Base-by-base conservation (phyloP, 108 stramenopile species). In the Mayamaea pseudoterrestris region DNA sequence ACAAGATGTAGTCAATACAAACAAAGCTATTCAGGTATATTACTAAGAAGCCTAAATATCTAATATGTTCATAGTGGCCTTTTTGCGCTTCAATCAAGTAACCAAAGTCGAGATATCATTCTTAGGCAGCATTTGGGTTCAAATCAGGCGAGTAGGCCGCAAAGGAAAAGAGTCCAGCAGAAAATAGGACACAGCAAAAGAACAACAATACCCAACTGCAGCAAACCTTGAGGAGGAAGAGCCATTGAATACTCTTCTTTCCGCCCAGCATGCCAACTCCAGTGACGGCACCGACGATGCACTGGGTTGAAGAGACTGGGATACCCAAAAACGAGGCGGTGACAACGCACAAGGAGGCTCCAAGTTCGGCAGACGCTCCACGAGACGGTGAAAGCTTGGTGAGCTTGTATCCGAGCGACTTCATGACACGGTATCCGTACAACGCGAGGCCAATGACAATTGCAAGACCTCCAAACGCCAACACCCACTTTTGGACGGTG, bases 231-330 rank as follows among this genome's bases (percentile, higher is more conserved):
- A 48, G 17, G 2, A 82, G 22, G 23, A 63, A 46, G 18, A 16
- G 16, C 60, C 61, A 68, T 50, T 79, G 66, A 8, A 81, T 58
- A 16, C 46, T 69, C 26, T 50, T 32, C 12, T 26, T 7, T 16
- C 71, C 73, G 5, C 69, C 72, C 13, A 71, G 45, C 18, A 71
- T 34, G 14, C 77, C 80, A 17, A 82, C 69, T 3, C 69, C 78
- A 23, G 65, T 47, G 1, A 69, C 58, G 7, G 65, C 73, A 42
- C 78, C 78, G 27, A 83, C 76, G 35, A 73, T 76, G 42, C 73
- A 72, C 50, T 83, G 81, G 2, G 81, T 83, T 4, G 78, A 60
- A 22, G 74, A 76, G 0, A 82, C 71, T 12, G 76, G 76, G 32
- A 73, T 62, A 28, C 66, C 76, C 3, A 76, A 50, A 27, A 55